These are phyloP conservation scores for Xerocomellus amylosporus DNA, from an alignment of 768 basidiomycete species.

Conservation along the genomic window DNA sequence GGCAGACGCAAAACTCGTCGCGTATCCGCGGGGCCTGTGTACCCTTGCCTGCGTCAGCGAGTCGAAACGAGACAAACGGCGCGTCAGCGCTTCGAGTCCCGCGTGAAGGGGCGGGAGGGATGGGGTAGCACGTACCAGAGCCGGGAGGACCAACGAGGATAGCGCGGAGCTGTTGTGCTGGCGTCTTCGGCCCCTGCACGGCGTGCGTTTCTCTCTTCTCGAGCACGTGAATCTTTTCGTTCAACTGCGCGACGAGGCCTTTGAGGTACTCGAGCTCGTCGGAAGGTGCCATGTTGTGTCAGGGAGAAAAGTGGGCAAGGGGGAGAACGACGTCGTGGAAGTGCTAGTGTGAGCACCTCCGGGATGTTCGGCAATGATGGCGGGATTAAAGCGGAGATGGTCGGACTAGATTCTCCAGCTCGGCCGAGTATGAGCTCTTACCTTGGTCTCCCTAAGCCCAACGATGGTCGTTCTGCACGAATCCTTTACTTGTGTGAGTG, in stretches of 20 bases:
- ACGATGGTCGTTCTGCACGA: too few relatives aligned
- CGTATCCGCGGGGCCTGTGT: slow-evolving; percentile 95
- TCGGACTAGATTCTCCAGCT: slow-evolving; percentile 6
- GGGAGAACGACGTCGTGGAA: neutral
- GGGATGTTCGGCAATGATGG: slow-evolving; percentile 2
- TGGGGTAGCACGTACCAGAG: slow-evolving; percentile 61
- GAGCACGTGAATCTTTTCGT: slow-evolving; percentile 79
- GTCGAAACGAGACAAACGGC: neutral
- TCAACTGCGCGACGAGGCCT: slow-evolving; percentile 82
- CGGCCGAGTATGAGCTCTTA: too few relatives aligned
- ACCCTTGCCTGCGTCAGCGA: slow-evolving; percentile 73
- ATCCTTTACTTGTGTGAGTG: too few relatives aligned
- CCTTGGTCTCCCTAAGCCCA: too few relatives aligned
- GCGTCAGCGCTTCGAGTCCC: neutral
- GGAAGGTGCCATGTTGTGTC: slow-evolving; percentile 52
- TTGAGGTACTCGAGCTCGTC: slow-evolving; percentile 96
- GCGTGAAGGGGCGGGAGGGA: too few relatives aligned
- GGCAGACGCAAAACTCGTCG: slow-evolving; percentile 93
- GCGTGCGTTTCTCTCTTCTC: slow-evolving; percentile 65
- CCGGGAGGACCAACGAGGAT: slow-evolving; percentile 97
- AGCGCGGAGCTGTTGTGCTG: slow-evolving; percentile 78
- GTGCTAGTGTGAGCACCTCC: neutral
- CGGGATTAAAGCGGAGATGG: slow-evolving; percentile 24
- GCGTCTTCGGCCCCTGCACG: slow-evolving; percentile 46
- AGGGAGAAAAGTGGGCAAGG: neutral